A percentile compares a stretch with the other conserved stretches of the same genome.
phyloP scores from a whole-genome alignment of 75 land plant genomes.

The Adiantum capillusveneris region DNA sequence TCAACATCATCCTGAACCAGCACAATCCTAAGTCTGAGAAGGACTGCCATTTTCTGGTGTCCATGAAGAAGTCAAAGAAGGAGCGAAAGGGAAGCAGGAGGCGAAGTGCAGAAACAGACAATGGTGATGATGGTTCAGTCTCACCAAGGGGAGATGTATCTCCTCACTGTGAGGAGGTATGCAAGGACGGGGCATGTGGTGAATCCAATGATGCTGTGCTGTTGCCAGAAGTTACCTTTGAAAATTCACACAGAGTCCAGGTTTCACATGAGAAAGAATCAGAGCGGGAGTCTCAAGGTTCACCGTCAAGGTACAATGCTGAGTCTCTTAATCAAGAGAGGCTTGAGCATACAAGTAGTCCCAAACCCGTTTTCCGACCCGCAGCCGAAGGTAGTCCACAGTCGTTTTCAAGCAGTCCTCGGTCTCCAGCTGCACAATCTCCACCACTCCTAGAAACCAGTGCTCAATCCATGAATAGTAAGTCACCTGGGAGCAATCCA shows the following conservation, averaged over 20 bases:
- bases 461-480: no score
- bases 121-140: conserved; percentile 28
- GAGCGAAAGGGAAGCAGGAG: conserved; percentile 33
- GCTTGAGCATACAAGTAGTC: neutral
- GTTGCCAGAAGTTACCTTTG: no score
- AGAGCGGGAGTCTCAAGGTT: neutral
- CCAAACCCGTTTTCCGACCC: no score
- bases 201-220: no score
- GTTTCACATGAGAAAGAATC: neutral
- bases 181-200: no score
- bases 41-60: conserved; percentile 53
- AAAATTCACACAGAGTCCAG: neutral
- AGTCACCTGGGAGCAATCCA: no score
- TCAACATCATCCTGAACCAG: conserved; percentile 50
- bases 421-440: no score
- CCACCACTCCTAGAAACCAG: no score
- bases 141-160: conserved; percentile 39
- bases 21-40: conserved; percentile 47
- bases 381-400: no score
- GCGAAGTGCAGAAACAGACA: conserved; percentile 33
- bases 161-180: neutral
- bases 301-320: neutral
- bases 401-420: no score
- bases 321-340: neutral
- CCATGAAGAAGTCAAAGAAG: conserved; percentile 42